Percentiles rank a stretch among this genome's conserved stretches.
Evolutionary conservation across 2,329 filamentous ascomycete species (phyloP).

Genomic region (Cordyceps fumosorosea): DNA sequence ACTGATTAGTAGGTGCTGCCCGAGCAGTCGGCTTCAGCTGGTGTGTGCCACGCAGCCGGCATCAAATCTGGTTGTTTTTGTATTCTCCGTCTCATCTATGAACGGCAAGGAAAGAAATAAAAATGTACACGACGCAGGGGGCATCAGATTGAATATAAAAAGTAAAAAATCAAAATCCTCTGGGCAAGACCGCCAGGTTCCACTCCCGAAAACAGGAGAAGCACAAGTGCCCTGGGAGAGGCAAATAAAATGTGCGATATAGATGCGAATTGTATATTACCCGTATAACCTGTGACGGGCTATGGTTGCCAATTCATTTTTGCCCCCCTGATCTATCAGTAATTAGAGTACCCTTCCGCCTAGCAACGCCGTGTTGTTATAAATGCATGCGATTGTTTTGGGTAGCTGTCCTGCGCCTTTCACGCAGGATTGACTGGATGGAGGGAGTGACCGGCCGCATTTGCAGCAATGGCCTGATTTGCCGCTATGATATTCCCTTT

Average conservation of each 20-base stretch:
- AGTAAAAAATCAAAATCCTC: neutral
- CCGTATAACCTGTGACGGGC: conserved; percentile 1
- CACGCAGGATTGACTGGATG: neutral
- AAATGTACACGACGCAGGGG: neutral
- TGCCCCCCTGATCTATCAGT: conserved; percentile 9
- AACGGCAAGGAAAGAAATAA: neutral
- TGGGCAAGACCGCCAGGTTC: neutral
- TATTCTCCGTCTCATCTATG: neutral
- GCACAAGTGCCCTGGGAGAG: neutral
- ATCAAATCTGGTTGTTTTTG: neutral
- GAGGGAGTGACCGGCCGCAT: neutral
- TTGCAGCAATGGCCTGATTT: neutral
- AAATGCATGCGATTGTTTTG: conserved; percentile 10
- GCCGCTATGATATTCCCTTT: neutral
- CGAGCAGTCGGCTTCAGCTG: neutral
- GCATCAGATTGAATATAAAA: neutral
- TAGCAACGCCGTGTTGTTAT: conserved; percentile 7
- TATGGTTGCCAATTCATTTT: conserved; percentile 4
- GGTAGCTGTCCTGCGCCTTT: neutral
- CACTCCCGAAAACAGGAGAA: neutral
- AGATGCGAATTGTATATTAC: neutral
- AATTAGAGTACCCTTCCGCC: conserved; percentile 5
- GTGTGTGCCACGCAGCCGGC: neutral
- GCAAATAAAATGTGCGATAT: neutral
- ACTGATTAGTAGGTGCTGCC: neutral